Conservation (phyloP, 768 basidiomycete species). For the Rhodotorula kratochvilovae region DNA sequence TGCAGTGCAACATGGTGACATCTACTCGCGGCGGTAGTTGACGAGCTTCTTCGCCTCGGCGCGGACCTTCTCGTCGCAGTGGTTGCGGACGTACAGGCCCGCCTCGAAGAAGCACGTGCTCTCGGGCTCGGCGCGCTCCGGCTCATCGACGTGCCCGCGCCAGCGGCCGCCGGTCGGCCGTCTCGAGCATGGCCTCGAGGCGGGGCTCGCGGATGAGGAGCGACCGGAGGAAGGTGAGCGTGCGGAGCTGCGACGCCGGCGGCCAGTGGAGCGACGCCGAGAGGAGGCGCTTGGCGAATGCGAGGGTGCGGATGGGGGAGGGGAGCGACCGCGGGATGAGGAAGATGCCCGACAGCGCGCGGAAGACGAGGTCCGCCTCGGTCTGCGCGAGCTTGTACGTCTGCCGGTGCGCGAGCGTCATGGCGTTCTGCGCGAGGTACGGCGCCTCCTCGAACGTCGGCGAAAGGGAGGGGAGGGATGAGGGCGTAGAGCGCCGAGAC, state of each 20-base stretch:
- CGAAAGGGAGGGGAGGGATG: conserved; percentile 64
- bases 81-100: conserved; percentile 55
- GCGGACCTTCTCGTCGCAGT: conserved; percentile 62
- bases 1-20: too few relatives aligned
- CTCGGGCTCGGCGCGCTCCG: conserved; percentile 60
- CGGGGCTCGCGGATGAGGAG: conserved; percentile 72
- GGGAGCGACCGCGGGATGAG: conserved; percentile 59
- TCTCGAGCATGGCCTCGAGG: conserved; percentile 76
- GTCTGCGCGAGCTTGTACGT: conserved; percentile 41
- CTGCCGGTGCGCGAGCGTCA: conserved; percentile 30
- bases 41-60: conserved; percentile 56
- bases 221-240: conserved; percentile 66
- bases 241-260: conserved; percentile 59
- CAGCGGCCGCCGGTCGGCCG: conserved; percentile 90
- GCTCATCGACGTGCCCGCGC: conserved; percentile 79
- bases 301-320: conserved; percentile 71
- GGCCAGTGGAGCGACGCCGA: conserved; percentile 77
- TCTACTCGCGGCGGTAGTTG: conserved; percentile 28
- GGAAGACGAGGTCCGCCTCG: conserved; percentile 67
- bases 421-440: conserved; percentile 43
- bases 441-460: conserved; percentile 61
- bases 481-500: conserved; percentile 75
- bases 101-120: conserved; percentile 84
- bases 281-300: conserved; percentile 89
- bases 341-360: conserved; percentile 75